phyloP scores from a whole-genome alignment of 2,329 filamentous ascomycete species.

The Nemania diffusa region DNA sequence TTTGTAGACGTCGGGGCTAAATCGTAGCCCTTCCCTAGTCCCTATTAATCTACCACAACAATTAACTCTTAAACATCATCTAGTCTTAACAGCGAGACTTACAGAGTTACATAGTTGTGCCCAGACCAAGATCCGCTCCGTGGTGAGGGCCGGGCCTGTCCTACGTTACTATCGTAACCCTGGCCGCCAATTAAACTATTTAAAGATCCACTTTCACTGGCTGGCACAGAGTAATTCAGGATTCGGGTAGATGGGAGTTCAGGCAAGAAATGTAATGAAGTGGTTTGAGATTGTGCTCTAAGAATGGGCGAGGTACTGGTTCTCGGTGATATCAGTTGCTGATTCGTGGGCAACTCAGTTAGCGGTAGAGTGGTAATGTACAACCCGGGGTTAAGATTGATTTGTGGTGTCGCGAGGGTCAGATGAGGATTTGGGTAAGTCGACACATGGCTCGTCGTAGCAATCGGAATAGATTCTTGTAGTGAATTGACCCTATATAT shows the following conservation, averaged over 20 bases:
- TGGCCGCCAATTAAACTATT: neutral
- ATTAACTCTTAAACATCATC: constrained; percentile 2
- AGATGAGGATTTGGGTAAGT: neutral
- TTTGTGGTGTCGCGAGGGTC: constrained; percentile 1
- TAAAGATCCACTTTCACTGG: neutral
- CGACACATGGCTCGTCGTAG: neutral
- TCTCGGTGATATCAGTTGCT: constrained; percentile 12
- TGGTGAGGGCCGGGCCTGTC: neutral
- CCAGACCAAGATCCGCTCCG: neutral
- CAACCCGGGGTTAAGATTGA: neutral
- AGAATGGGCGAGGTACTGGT: constrained; percentile 30
- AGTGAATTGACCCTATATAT: constrained; percentile 11
- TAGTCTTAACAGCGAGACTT: neutral
- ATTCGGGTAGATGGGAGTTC: constrained; percentile 37
- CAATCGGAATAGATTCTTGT: constrained; percentile 24
- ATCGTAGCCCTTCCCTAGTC: constrained; percentile 4
- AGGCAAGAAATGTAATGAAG: constrained; percentile 32
- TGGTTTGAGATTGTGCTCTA: constrained; percentile 30
- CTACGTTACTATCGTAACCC: neutral
- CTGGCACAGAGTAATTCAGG: neutral
- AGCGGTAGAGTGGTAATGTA: neutral
- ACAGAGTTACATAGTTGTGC: constrained; percentile 21
- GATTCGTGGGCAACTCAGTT: neutral
- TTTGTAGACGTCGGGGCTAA: constrained; percentile 30
- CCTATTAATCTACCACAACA: constrained; percentile 20